Evolutionary conservation across 352 stramenopile species (phyloP).

Genomic region (Globisporangium middletonii): DNA sequence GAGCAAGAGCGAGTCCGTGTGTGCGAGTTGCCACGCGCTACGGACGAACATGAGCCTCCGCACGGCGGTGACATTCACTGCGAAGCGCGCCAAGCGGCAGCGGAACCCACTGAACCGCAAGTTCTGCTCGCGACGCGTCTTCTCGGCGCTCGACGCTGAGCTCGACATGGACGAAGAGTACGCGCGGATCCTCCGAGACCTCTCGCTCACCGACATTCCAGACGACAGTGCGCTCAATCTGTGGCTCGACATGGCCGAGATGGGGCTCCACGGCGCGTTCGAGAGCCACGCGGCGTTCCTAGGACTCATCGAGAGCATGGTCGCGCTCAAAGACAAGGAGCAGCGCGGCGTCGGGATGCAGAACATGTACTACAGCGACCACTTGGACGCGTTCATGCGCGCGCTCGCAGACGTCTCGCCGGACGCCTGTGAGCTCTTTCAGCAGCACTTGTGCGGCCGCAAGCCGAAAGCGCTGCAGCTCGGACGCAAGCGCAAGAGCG

Average conservation of each 20-base stretch:
- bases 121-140: constrained; percentile 46
- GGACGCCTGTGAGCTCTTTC: constrained; percentile 66
- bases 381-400: constrained; percentile 64
- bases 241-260: constrained; percentile 63
- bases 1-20: constrained; percentile 33
- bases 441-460: constrained; percentile 57
- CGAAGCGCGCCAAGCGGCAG: constrained; percentile 28
- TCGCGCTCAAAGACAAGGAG: constrained; percentile 73
- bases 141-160: constrained; percentile 42
- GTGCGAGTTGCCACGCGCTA: constrained; percentile 37
- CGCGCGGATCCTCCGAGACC: constrained; percentile 38
- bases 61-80: constrained; percentile 24
- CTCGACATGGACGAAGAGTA: constrained; percentile 55
- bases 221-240: constrained; percentile 36
- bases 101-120: constrained; percentile 52
- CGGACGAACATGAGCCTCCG: constrained; percentile 47
- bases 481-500: constrained; percentile 28
- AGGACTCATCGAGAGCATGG: constrained; percentile 62
- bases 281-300: constrained; percentile 55
- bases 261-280: constrained; percentile 60
- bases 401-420: constrained; percentile 46
- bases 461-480: constrained; percentile 37
- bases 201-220: constrained; percentile 45
- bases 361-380: constrained; percentile 73
- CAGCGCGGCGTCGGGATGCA: constrained; percentile 66